Conservation (phyloP, 2,329 filamentous ascomycete genomes). For the Botrytis cinerea region DNA sequence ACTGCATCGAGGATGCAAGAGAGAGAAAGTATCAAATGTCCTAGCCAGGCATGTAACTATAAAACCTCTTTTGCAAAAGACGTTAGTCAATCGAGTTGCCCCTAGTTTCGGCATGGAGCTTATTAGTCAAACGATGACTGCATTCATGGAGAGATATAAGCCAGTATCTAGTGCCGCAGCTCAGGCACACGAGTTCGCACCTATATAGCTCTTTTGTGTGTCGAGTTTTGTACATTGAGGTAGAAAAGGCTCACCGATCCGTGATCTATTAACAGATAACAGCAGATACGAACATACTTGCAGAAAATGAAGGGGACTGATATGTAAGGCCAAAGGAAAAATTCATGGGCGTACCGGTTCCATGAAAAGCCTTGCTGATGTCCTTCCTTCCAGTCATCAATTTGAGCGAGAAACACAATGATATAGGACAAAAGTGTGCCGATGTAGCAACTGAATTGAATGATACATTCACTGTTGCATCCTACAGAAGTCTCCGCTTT, state of each 20-base stretch:
- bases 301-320: not conserved
- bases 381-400: not conserved
- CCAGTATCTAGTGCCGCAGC: constrained; percentile 1
- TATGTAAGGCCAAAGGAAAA: not conserved
- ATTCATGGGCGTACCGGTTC: not conserved
- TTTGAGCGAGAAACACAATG: not conserved
- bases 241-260: not conserved
- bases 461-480: not conserved
- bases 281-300: not conserved
- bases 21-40: not conserved
- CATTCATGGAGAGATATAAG: not conserved
- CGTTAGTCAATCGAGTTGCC: not conserved
- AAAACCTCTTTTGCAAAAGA: not conserved
- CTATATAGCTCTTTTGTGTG: not conserved
- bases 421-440: not conserved
- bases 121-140: not conserved
- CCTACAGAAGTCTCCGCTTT: not conserved
- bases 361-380: not conserved
- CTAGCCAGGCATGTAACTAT: not conserved
- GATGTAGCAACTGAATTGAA: not conserved
- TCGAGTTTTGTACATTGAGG: not conserved
- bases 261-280: not conserved
- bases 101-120: not conserved
- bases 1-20: not conserved
- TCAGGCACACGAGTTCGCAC: not conserved